Evolutionary conservation across 164 flowering plant species (phyloP).

Genomic region (Magnolia sinica): DNA sequence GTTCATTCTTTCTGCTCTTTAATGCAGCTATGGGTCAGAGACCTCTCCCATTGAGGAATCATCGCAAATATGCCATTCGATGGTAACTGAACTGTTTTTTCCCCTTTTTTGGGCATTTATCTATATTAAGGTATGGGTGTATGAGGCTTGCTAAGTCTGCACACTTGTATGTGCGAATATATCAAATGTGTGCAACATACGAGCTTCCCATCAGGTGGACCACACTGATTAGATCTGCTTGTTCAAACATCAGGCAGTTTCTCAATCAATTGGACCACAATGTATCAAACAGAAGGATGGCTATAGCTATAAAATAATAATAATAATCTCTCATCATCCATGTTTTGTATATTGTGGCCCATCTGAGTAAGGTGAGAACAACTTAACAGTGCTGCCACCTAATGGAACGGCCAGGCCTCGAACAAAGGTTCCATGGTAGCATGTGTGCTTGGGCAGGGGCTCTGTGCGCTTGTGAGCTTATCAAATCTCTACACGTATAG

Average conservation of each 20-base stretch:
- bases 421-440: too few relatives aligned
- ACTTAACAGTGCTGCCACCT: too few relatives aligned
- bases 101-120: background rate
- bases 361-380: too few relatives aligned
- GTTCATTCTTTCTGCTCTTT: background rate
- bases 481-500: too few relatives aligned
- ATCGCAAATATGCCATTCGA: conserved; percentile 70
- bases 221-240: background rate
- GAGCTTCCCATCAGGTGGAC: background rate
- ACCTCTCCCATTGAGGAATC: conserved; percentile 59
- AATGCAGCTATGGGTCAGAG: conserved; percentile 75
- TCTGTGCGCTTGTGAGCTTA: too few relatives aligned
- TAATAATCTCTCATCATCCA: too few relatives aligned
- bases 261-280: background rate
- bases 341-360: too few relatives aligned
- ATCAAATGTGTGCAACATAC: background rate
- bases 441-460: too few relatives aligned
- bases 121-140: background rate
- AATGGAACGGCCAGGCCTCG: too few relatives aligned
- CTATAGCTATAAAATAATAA: too few relatives aligned
- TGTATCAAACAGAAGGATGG: too few relatives aligned
- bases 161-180: background rate
- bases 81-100: conserved; percentile 36
- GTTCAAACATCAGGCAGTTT: background rate
- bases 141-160: background rate